These are phyloP conservation scores for Leccinum imitatum DNA, from an alignment of 768 basidiomycete species.

Conservation along the genomic window DNA sequence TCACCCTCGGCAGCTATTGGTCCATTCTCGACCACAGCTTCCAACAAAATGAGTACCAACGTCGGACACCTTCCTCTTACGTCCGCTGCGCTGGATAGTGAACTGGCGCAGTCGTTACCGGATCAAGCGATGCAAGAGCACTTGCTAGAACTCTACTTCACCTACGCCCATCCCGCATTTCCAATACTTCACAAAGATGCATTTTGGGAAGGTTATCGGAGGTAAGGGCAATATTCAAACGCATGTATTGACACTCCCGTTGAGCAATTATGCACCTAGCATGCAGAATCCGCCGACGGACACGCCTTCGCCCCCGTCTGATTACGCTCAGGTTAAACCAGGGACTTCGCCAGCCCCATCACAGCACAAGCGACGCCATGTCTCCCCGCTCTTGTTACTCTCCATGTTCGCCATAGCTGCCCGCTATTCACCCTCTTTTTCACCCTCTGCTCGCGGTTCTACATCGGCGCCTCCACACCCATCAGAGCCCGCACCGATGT, in stretches of 20 bases:
- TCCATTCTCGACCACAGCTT: conserved; percentile 1
- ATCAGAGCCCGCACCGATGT: conserved; percentile 60
- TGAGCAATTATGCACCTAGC: conserved; percentile 13
- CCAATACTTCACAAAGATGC: conserved; percentile 73
- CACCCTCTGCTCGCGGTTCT: conserved; percentile 30
- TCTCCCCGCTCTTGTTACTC: conserved; percentile 69
- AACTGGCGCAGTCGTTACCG: conserved; percentile 51
- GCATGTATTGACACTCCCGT: neutral
- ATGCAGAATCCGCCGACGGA: conserved; percentile 27
- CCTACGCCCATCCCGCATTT: conserved; percentile 75
- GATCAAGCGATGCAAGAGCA: conserved; percentile 58
- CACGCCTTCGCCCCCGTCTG: conserved; percentile 33
- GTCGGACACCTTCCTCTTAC: conserved; percentile 18
- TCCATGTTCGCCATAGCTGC: conserved; percentile 85
- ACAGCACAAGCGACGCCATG: conserved; percentile 42
- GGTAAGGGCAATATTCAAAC: conserved; percentile 28
- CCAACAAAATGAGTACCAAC: conserved; percentile 9
- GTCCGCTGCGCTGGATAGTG: conserved; percentile 32
- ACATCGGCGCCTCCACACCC: conserved; percentile 36
- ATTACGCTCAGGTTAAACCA: conserved; percentile 16
- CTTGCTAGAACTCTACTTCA: conserved; percentile 75
- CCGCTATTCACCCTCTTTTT: conserved; percentile 50
- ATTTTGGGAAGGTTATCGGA: conserved; percentile 60
- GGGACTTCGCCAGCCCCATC: conserved; percentile 35
- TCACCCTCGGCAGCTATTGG: conserved; percentile 11